These are phyloP conservation scores for Datisca glomerata DNA, from an alignment of 306 rosid genomes.

Conservation along the genomic window DNA sequence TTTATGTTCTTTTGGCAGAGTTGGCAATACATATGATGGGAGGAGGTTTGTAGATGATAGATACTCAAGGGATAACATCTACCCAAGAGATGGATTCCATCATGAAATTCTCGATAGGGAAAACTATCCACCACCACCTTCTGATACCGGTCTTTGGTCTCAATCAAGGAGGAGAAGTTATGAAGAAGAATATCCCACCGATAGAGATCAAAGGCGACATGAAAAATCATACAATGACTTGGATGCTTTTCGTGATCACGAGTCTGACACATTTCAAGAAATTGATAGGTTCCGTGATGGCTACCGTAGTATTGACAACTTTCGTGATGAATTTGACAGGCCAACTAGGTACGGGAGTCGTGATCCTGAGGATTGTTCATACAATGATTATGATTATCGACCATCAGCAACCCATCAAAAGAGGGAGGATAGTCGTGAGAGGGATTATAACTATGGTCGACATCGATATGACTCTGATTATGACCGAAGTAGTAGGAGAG, in stretches of 20 bases:
- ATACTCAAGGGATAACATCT: constrained; percentile 53
- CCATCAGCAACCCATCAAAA: constrained; percentile 50
- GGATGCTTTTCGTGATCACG: constrained; percentile 51
- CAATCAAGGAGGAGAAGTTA: constrained; percentile 74
- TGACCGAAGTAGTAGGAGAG: constrained; percentile 70
- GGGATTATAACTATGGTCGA: constrained; percentile 60
- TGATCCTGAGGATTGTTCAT: constrained; percentile 60
- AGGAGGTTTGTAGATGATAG: constrained; percentile 81
- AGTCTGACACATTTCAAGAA: constrained; percentile 46
- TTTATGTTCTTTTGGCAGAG: constrained; percentile 48
- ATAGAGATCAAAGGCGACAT: constrained; percentile 67
- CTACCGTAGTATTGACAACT: constrained; percentile 41
- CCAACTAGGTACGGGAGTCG: constrained; percentile 49
- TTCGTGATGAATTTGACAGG: constrained; percentile 63
- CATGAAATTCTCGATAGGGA: constrained; percentile 70
- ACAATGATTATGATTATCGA: constrained; percentile 69
- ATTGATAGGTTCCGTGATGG: constrained; percentile 69
- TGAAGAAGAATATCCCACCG: constrained; percentile 59
- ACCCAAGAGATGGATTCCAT: constrained; percentile 61
- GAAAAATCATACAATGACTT: constrained; percentile 63
- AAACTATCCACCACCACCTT: constrained; percentile 56
- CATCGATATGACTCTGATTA: constrained; percentile 92
- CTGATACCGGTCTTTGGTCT: constrained; percentile 64
- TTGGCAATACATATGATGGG: constrained; percentile 66
- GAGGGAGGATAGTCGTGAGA: constrained; percentile 77